Evolutionary conservation across 2,329 filamentous ascomycete species (phyloP), one percentile per base, ranked within the genome.

Genomic region (Chrysoporthe deuterocubensis): DNA sequence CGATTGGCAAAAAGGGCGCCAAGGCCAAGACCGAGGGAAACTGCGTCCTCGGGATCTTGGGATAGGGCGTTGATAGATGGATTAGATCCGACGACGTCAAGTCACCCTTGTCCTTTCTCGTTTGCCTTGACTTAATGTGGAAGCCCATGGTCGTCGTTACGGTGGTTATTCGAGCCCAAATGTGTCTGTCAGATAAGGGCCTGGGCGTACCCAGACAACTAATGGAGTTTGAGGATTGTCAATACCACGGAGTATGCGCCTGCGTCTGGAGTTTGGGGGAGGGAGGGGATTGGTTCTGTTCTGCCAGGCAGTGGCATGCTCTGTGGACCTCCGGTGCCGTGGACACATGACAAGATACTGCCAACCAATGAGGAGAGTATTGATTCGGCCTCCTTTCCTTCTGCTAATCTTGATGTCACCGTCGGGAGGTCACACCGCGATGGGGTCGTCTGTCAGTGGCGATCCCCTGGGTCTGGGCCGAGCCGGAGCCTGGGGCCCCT

Each of bases 1-100:
- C 16, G 11, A 21, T 42, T n/a, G 46, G 40, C 9, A 40, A 21
- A 11, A 21, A 40, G 14, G 59, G 58, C 42, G 42, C 13, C 34
- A 34, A 9, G 58, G 42, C 4, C 42, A n/a, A 8, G 40, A 18
- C 9, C n/a, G 13, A 48, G 32, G 59, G 43, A 5, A 1, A 32
- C 9, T 32, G 4, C 11, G 37, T 3, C 9, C 21, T 21, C 26
- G 42, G 34, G 7, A 52, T 43, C 52, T 42, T 34, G 26, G 67
- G 59, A 60, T 43, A 57, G 7, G 64, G 67, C 67, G 67, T 68
- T 66, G 52, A 44, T n/a, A 46, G 59, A 60, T 37, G 60, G 59
- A 62, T 66, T 62, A 68, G 59, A 68, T 42, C 37, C 54, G 37
- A 64, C 48, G 67, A 54, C 67, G 58, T 50, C 44, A 59, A 52